phyloP scores from a whole-genome alignment of 306 rosid genomes.

The Sesbania bispinosa region DNA sequence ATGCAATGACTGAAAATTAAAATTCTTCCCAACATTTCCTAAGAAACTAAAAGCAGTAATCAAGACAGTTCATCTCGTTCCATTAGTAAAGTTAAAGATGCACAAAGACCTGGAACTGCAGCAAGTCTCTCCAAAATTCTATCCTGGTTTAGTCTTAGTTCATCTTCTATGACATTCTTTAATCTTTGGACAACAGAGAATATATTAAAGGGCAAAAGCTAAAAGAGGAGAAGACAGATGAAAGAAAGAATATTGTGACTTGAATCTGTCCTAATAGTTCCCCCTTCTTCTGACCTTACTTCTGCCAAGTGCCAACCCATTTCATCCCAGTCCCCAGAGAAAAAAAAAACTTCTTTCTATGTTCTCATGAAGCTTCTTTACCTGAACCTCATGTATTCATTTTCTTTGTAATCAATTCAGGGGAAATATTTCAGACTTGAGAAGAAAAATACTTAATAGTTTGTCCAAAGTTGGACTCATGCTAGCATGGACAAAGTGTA shows the following conservation, averaged over 20 bases:
- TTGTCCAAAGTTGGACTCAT: background rate
- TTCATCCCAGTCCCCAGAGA: background rate
- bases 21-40: too few relatives aligned
- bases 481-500: background rate
- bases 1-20: background rate
- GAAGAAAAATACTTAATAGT: background rate
- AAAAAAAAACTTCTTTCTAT: background rate
- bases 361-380: background rate
- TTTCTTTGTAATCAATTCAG: background rate
- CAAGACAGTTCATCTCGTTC: background rate
- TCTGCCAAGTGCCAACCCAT: background rate
- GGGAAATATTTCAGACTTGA: background rate
- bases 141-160: background rate
- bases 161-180: background rate
- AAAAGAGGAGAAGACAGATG: background rate
- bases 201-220: background rate
- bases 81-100: background rate
- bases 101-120: background rate
- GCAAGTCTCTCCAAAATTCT: background rate
- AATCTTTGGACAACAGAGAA: background rate
- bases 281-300: background rate
- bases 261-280: background rate
- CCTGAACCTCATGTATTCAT: background rate
- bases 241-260: background rate
- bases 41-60: background rate